Conservation (phyloP, 805 yeast species). For the Ogataea glucozyma region DNA sequence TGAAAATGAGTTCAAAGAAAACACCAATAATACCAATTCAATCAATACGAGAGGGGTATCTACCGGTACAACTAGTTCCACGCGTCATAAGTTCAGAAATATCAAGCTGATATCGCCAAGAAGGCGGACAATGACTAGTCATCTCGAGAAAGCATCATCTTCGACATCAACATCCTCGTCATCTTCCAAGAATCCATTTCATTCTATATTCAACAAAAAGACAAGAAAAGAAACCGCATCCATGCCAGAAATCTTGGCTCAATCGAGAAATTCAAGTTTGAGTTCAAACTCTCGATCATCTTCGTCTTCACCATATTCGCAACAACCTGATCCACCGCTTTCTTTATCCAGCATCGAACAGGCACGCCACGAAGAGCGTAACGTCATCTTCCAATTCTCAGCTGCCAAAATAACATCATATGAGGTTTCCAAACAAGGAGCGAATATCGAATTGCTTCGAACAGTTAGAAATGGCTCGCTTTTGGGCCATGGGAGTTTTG, state of each 20-base stretch:
- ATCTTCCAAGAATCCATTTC: slow-evolving; percentile 18
- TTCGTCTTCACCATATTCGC: slow-evolving; percentile 1
- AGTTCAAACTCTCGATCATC: neutral
- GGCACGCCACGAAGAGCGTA: slow-evolving; percentile 13
- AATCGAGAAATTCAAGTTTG: neutral
- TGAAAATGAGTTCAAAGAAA: slow-evolving; percentile 18
- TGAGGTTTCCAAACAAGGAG: slow-evolving; percentile 10
- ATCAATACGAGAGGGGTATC: no score
- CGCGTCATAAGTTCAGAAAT: slow-evolving; percentile 11
- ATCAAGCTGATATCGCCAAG: slow-evolving; percentile 19
- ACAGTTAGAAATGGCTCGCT: slow-evolving; percentile 40
- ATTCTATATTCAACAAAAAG: slow-evolving; percentile 18
- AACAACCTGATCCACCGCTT: neutral
- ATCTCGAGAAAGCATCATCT: neutral
- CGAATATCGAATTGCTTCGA: slow-evolving; percentile 1
- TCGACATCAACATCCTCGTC: no score
- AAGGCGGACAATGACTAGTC: slow-evolving; percentile 10
- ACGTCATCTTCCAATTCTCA: slow-evolving; percentile 11
- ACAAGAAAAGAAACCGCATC: slow-evolving; percentile 9
- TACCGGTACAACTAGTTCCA: neutral
- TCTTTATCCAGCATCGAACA: neutral
- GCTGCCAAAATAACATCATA: slow-evolving; percentile 22
- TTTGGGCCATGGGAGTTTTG: slow-evolving; percentile 61
- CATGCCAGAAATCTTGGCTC: slow-evolving; percentile 2
- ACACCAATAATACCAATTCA: no score